Conservation (phyloP, 1,139 yeast genomes). For the Taphrina pruni region DNA sequence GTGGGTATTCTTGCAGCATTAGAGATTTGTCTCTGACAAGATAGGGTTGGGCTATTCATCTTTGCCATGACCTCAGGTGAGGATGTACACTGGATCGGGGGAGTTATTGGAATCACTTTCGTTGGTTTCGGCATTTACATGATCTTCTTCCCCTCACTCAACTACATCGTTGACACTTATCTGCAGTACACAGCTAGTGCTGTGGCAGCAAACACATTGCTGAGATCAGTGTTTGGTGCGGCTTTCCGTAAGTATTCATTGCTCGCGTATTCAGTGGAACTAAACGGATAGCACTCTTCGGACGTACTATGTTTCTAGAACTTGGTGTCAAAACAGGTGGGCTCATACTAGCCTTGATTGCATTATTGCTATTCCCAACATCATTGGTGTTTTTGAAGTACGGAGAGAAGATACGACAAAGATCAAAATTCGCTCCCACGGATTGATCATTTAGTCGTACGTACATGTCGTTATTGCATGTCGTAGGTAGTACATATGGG, state of each 20-base stretch:
- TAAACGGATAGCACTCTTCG: slow-evolving; percentile 25
- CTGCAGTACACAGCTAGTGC: slow-evolving; percentile 67
- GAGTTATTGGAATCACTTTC: slow-evolving; percentile 38
- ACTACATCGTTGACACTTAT: slow-evolving; percentile 63
- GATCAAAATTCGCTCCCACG: slow-evolving; percentile 25
- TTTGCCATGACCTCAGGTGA: slow-evolving; percentile 71
- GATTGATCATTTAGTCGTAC: background rate
- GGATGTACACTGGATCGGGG: slow-evolving; percentile 40
- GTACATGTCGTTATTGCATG: no score
- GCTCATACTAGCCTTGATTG: slow-evolving; percentile 18
- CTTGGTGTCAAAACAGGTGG: slow-evolving; percentile 23
- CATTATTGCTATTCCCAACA: slow-evolving; percentile 19
- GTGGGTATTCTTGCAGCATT: slow-evolving; percentile 10
- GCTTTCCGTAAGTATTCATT: slow-evolving; percentile 57
- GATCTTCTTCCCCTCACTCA: slow-evolving; percentile 55
- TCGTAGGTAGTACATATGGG: no score
- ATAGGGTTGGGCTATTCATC: slow-evolving; percentile 72
- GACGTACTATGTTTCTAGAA: slow-evolving; percentile 24
- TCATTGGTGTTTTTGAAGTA: slow-evolving; percentile 28
- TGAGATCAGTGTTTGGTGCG: slow-evolving; percentile 66
- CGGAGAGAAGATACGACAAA: slow-evolving; percentile 33
- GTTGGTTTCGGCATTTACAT: slow-evolving; percentile 39
- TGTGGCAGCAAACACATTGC: slow-evolving; percentile 69
- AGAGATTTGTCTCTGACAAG: slow-evolving; percentile 42
- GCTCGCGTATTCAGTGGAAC: background rate